Percentiles rank a stretch among this genome's conserved stretches.
These are phyloP conservation scores for Pichia thaimueangensis DNA, from an alignment of 805 yeast species.

Conservation along the genomic window DNA sequence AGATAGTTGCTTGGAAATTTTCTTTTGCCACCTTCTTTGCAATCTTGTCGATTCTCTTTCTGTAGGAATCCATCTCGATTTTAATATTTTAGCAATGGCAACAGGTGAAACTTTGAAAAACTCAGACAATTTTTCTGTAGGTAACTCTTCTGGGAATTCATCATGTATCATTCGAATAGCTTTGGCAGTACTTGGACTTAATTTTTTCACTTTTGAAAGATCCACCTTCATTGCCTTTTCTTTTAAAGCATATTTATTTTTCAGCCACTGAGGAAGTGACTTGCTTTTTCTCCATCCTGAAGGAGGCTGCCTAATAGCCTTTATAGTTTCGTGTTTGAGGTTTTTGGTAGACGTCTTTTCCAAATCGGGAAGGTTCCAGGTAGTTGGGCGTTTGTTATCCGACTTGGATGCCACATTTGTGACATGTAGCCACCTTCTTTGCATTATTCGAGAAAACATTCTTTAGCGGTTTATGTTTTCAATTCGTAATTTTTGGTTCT, in stretches of 20 bases:
- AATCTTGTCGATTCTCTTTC: constrained; percentile 43
- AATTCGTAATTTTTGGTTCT: no score
- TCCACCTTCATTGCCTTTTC: constrained; percentile 51
- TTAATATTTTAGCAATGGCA: constrained; percentile 71
- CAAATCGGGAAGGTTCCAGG: constrained; percentile 33
- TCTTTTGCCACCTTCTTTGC: constrained; percentile 45
- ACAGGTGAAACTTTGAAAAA: constrained; percentile 73
- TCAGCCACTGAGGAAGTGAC: constrained; percentile 59
- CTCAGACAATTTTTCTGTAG: constrained; percentile 51
- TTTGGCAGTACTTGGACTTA: constrained; percentile 65
- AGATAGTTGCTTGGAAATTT: constrained; percentile 34
- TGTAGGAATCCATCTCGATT: constrained; percentile 69
- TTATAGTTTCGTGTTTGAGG: constrained; percentile 12
- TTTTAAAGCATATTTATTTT: constrained; percentile 55
- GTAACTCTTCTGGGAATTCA: constrained; percentile 51
- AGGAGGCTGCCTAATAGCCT: constrained; percentile 33
- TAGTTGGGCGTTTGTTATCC: constrained; percentile 16
- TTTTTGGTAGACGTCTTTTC: no score
- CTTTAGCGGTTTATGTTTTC: no score
- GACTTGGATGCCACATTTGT: background rate
- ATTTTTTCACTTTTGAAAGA: constrained; percentile 63
- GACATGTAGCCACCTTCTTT: constrained; percentile 1
- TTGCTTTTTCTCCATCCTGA: constrained; percentile 37
- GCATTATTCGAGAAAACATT: background rate
- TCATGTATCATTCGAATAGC: constrained; percentile 52